Evolutionary conservation across 352 stramenopile species (phyloP).

Genomic region (Phytophthora capsici): DNA sequence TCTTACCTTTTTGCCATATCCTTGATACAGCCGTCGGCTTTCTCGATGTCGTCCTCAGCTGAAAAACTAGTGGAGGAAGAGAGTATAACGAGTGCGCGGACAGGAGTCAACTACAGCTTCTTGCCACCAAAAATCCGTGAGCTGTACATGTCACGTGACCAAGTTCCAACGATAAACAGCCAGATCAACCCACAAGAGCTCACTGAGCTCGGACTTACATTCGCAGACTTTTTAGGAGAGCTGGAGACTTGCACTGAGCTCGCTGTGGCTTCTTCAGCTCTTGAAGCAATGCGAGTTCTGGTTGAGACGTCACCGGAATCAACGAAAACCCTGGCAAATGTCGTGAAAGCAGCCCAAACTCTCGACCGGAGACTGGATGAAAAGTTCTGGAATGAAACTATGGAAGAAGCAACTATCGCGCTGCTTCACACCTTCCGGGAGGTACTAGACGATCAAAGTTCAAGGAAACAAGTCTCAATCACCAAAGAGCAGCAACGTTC

Average conservation of each 20-base stretch:
- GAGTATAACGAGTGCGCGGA: constrained; percentile 5
- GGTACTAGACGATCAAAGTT: constrained; percentile 37
- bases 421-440: constrained; percentile 54
- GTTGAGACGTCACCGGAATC: constrained; percentile 29
- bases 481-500: constrained; percentile 7
- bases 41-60: constrained; percentile 35
- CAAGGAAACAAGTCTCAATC: neutral
- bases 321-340: constrained; percentile 40
- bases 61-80: constrained; percentile 29
- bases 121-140: constrained; percentile 43
- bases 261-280: constrained; percentile 30
- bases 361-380: constrained; percentile 53
- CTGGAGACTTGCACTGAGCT: constrained; percentile 49
- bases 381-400: constrained; percentile 43
- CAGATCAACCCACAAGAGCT: constrained; percentile 30
- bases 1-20: constrained; percentile 1
- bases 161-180: constrained; percentile 6
- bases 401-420: constrained; percentile 42
- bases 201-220: constrained; percentile 35
- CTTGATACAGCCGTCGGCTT: constrained; percentile 36
- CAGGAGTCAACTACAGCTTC: constrained; percentile 49
- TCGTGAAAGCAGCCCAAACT: constrained; percentile 42
- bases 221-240: constrained; percentile 55
- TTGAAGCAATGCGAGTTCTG: constrained; percentile 50
- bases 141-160: constrained; percentile 36